phyloP scores from a whole-genome alignment of 1,139 yeast genomes.

The Nakaseomyces bracarensis region DNA sequence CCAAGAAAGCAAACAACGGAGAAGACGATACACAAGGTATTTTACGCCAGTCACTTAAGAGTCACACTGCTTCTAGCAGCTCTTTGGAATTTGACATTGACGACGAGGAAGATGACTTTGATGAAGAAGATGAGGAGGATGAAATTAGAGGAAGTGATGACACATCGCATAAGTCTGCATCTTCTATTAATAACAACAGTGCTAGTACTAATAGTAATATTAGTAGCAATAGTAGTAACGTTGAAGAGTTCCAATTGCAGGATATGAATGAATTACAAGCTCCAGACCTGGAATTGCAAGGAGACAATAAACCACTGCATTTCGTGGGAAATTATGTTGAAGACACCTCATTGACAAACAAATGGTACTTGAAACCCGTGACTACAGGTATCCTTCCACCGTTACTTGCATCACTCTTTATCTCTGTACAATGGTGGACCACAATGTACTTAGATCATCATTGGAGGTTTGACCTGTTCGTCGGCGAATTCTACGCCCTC shows the following conservation, averaged over 20 bases:
- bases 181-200: not conserved
- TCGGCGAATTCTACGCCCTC: conserved; percentile 46
- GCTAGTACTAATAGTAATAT: not conserved
- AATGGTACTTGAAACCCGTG: conserved; percentile 21
- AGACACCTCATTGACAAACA: conserved; percentile 13
- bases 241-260: conserved; percentile 2
- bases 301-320: conserved; percentile 5
- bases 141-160: not conserved
- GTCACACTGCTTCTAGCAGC: not conserved
- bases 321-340: conserved; percentile 15
- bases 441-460: conserved; percentile 68
- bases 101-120: conserved; percentile 6
- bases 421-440: conserved; percentile 60
- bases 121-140: conserved; percentile 4
- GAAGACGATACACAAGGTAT: not conserved
- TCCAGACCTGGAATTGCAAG: not conserved
- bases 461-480: conserved; percentile 52
- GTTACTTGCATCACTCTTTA: conserved; percentile 36
- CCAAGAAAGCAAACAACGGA: not conserved
- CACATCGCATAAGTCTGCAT: not conserved
- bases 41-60: conserved; percentile 1
- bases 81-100: conserved; percentile 1
- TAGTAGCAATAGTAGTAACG: not conserved
- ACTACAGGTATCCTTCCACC: conserved; percentile 29
- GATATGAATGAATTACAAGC: not conserved